phyloP scores from a whole-genome alignment of 805 yeast species.

The Millerago galiae region DNA sequence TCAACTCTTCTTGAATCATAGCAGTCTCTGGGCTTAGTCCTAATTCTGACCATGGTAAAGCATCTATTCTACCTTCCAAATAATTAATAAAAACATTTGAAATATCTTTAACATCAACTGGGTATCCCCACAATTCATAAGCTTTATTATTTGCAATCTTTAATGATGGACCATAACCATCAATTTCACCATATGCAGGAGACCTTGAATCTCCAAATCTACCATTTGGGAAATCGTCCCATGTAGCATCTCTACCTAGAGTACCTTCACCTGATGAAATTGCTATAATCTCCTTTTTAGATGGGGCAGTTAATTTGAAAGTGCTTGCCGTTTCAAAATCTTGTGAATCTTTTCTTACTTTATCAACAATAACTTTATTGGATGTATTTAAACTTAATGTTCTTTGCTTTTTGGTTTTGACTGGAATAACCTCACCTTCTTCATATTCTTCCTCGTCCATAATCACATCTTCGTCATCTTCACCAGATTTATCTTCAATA shows the following conservation, averaged over 20 bases:
- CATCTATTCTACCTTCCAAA: constrained; percentile 65
- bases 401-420: constrained; percentile 13
- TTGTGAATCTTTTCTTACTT: constrained; percentile 20
- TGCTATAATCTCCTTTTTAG: constrained; percentile 57
- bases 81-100: constrained; percentile 64
- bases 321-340: constrained; percentile 19
- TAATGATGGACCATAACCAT: constrained; percentile 91
- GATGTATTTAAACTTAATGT: constrained; percentile 27
- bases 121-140: constrained; percentile 73
- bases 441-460: constrained; percentile 20
- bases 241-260: constrained; percentile 81
- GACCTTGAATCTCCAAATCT: constrained; percentile 92
- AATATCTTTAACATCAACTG: constrained; percentile 53
- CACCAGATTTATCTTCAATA: constrained; percentile 37
- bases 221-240: constrained; percentile 98
- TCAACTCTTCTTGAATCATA: constrained; percentile 83
- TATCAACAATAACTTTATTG: constrained; percentile 34
- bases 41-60: constrained; percentile 88
- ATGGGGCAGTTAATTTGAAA: constrained; percentile 26
- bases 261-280: constrained; percentile 82
- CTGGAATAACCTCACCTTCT: constrained; percentile 2
- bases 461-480: constrained; percentile 30
- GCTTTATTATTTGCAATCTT: constrained; percentile 69
- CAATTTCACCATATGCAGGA: constrained; percentile 97
- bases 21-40: constrained; percentile 87